Percentiles rank a stretch among this genome's conserved stretches.
Evolutionary conservation across 371 early-diverging fungal species (phyloP).

Genomic region (Mortierella sp.): DNA sequence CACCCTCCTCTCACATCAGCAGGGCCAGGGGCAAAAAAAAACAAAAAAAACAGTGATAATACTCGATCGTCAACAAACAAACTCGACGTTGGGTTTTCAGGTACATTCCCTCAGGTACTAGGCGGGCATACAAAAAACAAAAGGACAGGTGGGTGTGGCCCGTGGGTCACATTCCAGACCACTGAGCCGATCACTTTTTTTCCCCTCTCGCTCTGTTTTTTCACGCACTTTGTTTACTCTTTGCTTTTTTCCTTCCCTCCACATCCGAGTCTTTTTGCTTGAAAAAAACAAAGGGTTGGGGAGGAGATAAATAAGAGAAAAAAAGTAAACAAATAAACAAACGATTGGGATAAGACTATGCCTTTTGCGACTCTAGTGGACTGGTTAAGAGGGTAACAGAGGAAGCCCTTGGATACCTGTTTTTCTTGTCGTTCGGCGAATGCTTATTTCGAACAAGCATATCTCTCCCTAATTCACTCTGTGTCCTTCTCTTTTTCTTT

Average conservation of each 20-base stretch:
- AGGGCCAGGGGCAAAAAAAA: not conserved
- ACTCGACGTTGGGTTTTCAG: not conserved
- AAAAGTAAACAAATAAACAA: conserved; percentile 1
- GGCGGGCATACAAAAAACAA: conserved; percentile 1
- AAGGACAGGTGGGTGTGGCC: not conserved
- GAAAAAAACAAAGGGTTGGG: conserved; percentile 1
- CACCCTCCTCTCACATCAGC: not conserved
- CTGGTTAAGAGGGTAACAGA: not conserved
- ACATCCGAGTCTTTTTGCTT: not conserved
- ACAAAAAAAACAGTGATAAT: not conserved
- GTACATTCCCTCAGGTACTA: not conserved
- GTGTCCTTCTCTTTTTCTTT: not conserved
- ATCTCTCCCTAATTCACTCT: not conserved
- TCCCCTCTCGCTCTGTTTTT: too few species aligned
- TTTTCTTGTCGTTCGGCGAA: not conserved
- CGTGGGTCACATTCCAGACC: conserved; percentile 12
- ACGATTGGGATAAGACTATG: not conserved
- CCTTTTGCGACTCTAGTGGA: not conserved
- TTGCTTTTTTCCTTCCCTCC: not conserved
- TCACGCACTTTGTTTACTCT: not conserved
- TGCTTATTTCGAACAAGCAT: not conserved
- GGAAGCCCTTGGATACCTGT: not conserved
- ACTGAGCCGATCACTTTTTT: conserved; percentile 5
- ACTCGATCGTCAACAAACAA: not conserved
- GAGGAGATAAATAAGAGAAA: not conserved